Percentiles rank a stretch among this genome's conserved stretches.
Conservation (phyloP, 371 early-diverging fungal genomes). For the Zychaea mexicana region DNA sequence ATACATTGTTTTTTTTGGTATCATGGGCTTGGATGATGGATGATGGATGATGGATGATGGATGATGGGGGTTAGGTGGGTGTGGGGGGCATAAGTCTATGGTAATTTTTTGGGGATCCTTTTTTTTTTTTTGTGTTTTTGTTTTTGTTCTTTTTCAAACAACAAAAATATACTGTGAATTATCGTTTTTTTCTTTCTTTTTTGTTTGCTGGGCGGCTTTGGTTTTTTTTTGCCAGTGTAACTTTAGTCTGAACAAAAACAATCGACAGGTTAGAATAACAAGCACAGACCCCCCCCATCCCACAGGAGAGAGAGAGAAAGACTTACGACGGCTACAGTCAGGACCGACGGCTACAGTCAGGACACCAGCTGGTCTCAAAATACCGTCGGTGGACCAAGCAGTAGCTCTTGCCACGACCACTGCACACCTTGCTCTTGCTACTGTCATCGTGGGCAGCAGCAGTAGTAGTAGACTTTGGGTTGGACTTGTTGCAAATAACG, state of each 20-base stretch:
- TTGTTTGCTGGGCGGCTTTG: no score
- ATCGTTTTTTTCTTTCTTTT: no score
- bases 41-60: no score
- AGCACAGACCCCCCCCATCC: not conserved
- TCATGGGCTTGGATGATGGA: conserved; percentile 1
- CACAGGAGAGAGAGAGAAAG: not conserved
- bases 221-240: no score
- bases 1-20: not conserved
- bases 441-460: no score
- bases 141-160: no score
- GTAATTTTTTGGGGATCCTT: no score
- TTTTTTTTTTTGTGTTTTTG: no score
- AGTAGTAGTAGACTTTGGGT: not conserved
- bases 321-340: conserved; percentile 38
- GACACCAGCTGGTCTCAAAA: conserved; percentile 50
- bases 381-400: conserved; percentile 45
- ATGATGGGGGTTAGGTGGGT: no score
- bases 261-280: not conserved
- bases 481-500: not conserved
- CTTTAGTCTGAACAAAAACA: not conserved
- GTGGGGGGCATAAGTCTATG: no score
- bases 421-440: conserved; percentile 16
- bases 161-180: no score
- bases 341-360: conserved; percentile 47
- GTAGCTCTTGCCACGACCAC: conserved; percentile 41